Base-by-base conservation (phyloP, 768 basidiomycete genomes). In the Panaeolus cyanescens region DNA sequence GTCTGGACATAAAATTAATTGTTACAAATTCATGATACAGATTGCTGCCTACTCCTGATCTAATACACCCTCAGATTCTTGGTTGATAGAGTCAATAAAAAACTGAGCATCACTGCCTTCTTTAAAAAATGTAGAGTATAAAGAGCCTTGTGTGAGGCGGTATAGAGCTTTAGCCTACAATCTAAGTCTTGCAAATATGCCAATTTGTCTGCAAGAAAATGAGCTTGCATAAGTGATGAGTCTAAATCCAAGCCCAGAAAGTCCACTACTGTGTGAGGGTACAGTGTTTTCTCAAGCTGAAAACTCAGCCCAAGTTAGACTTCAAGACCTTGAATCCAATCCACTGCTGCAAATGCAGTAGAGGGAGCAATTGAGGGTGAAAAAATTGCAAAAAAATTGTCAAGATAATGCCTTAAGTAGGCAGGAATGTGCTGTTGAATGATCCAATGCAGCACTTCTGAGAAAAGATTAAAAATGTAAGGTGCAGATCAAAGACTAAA, bases 381-480 rank as follows among this genome's bases (percentile, higher is more conserved):
- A 60, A 74, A 76, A n/a, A 68, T 64, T 1, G 64, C 28, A 22
- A 78, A 69, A 58, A 78, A 78, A 50, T 78, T 71, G 37, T 79
- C 72, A 1, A 79, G 67, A 56, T 76, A 77, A 39, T 78, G 76
- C 5, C 66, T 66, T 1, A 77, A 56, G 8, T 4, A 7, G 0
- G 71, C 67, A 0, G 73, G 75, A 50, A 78, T 70, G 56, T 79
- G 71, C 7, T 67, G 65, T 9, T 68, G 58, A 12, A 78, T 71
- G 55, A 79, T 78, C 77, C 76, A 80, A 59, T 79, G 78, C 5
- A 78, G 67, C 6, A 69, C 78, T 59, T 79, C 74, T 0, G 77
- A 68, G 57, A 78, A 78, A 5, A 78, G 69, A 58, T 78, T 76
- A 65, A 76, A 79, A n/a, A 80, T 78, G 63, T 77, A 77, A 5